Conservation (phyloP, 257 asterid species). For the Solanum paucissectum region DNA sequence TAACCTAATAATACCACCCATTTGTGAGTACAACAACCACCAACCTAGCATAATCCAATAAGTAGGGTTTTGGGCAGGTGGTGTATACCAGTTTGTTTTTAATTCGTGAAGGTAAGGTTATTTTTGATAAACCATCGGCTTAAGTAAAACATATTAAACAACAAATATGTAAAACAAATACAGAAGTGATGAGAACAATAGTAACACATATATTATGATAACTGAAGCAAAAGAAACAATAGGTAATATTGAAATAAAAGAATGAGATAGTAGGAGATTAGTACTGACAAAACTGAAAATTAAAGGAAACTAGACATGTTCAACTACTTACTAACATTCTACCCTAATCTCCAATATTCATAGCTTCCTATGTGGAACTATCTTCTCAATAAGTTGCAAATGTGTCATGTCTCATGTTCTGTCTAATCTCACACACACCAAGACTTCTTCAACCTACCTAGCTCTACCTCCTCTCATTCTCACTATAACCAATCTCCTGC, state of each 20-base stretch:
- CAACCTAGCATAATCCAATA: too few species aligned
- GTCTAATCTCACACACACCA: background rate
- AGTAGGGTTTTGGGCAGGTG: background rate
- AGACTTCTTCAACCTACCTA: background rate
- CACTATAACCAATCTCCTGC: background rate
- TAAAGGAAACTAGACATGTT: background rate
- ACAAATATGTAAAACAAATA: too few species aligned
- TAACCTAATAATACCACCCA: background rate
- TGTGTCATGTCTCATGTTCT: background rate
- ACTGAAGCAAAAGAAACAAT: too few species aligned
- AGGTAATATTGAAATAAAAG: too few species aligned
- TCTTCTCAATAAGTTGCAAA: background rate
- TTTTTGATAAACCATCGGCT: too few species aligned
- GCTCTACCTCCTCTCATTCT: background rate
- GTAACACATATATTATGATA: background rate
- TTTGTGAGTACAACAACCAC: background rate
- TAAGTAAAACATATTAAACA: too few species aligned
- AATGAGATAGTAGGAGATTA: background rate
- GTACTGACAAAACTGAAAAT: too few species aligned
- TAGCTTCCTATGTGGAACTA: too few species aligned
- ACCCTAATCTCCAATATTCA: background rate
- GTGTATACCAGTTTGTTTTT: too few species aligned
- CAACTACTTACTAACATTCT: too few species aligned
- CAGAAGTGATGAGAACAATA: background rate
- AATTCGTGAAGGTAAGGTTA: rapidly evolving